These are phyloP conservation scores for Drechmeria coniospora DNA, from an alignment of 2,329 filamentous ascomycete species.

Conservation along the genomic window DNA sequence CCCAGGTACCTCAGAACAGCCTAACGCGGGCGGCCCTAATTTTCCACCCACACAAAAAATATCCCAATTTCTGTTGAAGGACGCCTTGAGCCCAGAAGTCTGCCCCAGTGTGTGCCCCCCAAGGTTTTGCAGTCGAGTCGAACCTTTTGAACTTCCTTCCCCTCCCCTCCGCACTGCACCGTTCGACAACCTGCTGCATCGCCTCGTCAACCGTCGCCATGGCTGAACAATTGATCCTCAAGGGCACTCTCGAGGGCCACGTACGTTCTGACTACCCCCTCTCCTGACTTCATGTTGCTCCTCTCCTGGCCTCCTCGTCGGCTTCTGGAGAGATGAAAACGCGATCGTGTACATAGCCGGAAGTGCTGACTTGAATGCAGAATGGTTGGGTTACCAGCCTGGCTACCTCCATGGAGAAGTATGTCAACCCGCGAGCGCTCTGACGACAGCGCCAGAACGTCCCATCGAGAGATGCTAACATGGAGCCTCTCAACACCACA, in stretches of 20 bases:
- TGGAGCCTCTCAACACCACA: conserved; percentile 16
- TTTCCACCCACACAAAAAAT: conserved; percentile 37
- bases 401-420: conserved; percentile 98
- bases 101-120: conserved; percentile 4
- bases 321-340: conserved; percentile 1
- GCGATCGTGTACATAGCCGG: not conserved
- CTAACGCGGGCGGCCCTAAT: conserved; percentile 28
- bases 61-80: conserved; percentile 21
- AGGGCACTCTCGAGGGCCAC: conserved; percentile 97
- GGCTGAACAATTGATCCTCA: conserved; percentile 90
- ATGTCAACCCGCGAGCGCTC: conserved; percentile 22
- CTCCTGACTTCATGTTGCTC: conserved; percentile 4
- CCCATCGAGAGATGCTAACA: conserved; percentile 9
- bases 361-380: conserved; percentile 22
- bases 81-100: conserved; percentile 5
- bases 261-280: conserved; percentile 31
- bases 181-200: conserved; percentile 18
- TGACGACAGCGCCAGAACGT: not conserved
- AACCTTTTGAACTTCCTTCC: conserved; percentile 15
- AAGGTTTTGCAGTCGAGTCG: conserved; percentile 12
- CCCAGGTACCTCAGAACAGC: conserved; percentile 2
- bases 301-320: conserved; percentile 2
- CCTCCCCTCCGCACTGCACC: conserved; percentile 18
- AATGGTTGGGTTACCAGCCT: conserved; percentile 98
- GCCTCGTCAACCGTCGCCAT: conserved; percentile 40